Evolutionary conservation across 805 yeast species (phyloP).

Genomic region (Blastobotrys parvus): DNA sequence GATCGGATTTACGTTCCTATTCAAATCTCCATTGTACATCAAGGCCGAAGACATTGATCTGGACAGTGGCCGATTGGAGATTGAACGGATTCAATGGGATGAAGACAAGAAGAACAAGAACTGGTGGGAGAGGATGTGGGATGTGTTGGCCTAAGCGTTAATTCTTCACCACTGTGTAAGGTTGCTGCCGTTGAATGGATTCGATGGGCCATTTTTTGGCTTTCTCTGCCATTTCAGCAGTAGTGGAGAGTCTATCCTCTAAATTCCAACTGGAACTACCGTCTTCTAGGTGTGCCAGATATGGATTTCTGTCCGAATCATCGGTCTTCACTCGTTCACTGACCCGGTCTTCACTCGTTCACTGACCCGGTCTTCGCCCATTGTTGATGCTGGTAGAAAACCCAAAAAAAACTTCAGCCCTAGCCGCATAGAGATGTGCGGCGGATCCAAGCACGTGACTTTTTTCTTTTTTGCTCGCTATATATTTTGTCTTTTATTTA

Average conservation of each 20-base stretch:
- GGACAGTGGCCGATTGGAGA: constrained; percentile 56
- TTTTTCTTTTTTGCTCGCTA: no score
- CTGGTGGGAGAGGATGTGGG: constrained; percentile 6
- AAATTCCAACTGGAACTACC: background rate
- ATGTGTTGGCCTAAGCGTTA: constrained; percentile 3
- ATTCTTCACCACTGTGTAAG: constrained; percentile 59
- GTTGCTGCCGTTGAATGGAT: constrained; percentile 70
- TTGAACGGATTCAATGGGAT: constrained; percentile 54
- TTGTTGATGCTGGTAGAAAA: no score
- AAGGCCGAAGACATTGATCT: constrained; percentile 48
- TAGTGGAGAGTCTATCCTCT: constrained; percentile 15
- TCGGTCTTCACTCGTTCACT: background rate
- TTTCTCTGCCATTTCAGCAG: constrained; percentile 27
- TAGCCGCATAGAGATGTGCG: no score
- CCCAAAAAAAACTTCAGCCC: no score
- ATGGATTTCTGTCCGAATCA: constrained; percentile 19
- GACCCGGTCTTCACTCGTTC: background rate
- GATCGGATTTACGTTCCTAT: constrained; percentile 33
- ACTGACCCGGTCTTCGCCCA: background rate
- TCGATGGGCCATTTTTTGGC: constrained; percentile 41
- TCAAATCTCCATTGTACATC: constrained; percentile 13
- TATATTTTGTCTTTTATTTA: no score
- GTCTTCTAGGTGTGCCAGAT: constrained; percentile 24
- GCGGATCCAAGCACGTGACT: no score
- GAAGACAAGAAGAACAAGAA: constrained; percentile 15